Base-by-base conservation (phyloP, 306 rosid species). In the Cicer bijugum region DNA sequence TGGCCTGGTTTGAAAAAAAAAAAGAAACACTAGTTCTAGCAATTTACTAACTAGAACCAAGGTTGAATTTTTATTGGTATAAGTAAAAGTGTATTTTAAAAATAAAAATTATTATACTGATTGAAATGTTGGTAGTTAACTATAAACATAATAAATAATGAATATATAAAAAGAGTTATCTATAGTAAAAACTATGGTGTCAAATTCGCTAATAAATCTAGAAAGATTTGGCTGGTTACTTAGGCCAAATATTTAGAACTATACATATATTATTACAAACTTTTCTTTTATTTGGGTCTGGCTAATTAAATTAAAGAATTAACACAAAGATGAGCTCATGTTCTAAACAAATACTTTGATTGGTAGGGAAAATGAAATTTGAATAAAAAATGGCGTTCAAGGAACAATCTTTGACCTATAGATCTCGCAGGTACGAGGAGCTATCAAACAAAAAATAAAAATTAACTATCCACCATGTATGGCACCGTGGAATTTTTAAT, bases 341-440 rank as follows among this genome's bases (percentile, higher is more conserved):
- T 72, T 74, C 38, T 78, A 71, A 62, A 61, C 79, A 55, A 83
- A 71, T 80, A 75, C 48, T 71, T 81, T 66, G 83, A 76, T 81
- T 75, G 78, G 83, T 64, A 78, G 78, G 80, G 11, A 19, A 76
- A 48, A 15, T 67, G 42, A 17, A 69, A 64, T 60, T 66, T 71
- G 80, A 74, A 48, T 60, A 80, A 69, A 35, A 84, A 71, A 64
- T 67, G 60, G 63, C 46, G 12, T 81, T 82, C 89, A 86, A 88
- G 78, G 48, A 52, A 90, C 75, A 79, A 88, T 90, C 93, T 90
- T 86, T 88, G 91, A 88, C 96, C 89, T 58, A 74, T 44, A 85
- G 93, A 90, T 90, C 62, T 85, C 86, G 67, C 75, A 80, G 89
- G 86, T 83, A 80, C 71, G 74, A 71, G 78, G 75, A 75, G 80